Conservation (phyloP, 495 filamentous ascomycete genomes). For the Neurospora sp. region DNA sequence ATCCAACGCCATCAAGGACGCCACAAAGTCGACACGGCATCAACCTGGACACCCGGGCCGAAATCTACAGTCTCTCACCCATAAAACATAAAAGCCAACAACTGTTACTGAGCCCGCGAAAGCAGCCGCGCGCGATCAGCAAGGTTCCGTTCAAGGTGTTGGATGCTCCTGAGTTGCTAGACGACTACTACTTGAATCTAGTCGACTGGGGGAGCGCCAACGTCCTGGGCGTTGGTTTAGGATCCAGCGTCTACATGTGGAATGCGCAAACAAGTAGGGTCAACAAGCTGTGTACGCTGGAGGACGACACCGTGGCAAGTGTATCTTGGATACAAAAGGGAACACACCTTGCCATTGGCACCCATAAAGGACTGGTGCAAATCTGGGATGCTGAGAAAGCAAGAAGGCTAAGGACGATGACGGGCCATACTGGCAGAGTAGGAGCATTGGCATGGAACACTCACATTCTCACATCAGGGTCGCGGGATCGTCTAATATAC, state of each 20-base stretch:
- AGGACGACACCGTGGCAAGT: constrained; percentile 89
- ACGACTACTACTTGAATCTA: constrained; percentile 95
- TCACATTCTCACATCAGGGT: constrained; percentile 92
- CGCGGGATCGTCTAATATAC: constrained; percentile 82
- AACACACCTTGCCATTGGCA: constrained; percentile 90
- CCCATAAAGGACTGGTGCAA: constrained; percentile 83
- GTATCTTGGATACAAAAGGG: constrained; percentile 97
- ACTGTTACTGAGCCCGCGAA: constrained; percentile 80
- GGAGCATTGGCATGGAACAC: constrained; percentile 94
- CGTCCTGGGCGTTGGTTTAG: constrained; percentile 82
- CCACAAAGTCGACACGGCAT: constrained; percentile 76
- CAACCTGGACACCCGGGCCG: constrained; percentile 76
- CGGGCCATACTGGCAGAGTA: constrained; percentile 83
- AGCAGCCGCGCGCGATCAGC: constrained; percentile 76
- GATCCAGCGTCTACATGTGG: constrained; percentile 98
- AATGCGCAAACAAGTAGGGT: constrained; percentile 78
- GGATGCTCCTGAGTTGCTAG: constrained; percentile 89
- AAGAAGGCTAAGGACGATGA: constrained; percentile 86
- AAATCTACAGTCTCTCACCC: constrained; percentile 88
- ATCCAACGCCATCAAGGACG: constrained; percentile 79
- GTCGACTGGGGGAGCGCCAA: constrained; percentile 98
- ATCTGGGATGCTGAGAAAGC: constrained; percentile 93
- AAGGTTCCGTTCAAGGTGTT: constrained; percentile 97
- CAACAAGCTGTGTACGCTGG: constrained; percentile 84
- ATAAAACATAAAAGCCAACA: constrained; percentile 83